Conservation (phyloP, 805 yeast species). For the Naumovozyma castellii region DNA sequence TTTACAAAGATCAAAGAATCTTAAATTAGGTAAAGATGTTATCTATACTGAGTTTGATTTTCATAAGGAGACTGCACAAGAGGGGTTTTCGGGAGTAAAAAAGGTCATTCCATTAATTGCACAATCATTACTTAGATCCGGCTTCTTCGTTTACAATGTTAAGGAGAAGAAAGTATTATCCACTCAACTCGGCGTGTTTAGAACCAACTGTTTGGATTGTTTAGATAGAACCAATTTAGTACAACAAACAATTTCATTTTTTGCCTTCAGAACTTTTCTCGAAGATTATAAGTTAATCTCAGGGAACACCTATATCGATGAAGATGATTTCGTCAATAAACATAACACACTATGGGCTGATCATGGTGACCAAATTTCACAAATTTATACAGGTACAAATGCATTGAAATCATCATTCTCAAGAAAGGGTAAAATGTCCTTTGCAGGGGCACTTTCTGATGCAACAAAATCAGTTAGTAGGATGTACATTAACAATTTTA, state of each 20-base stretch:
- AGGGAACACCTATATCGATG: slow-evolving; percentile 22
- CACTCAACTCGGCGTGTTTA: slow-evolving; percentile 82
- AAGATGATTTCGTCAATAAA: slow-evolving; percentile 51
- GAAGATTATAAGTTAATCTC: slow-evolving; percentile 32
- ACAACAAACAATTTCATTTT: slow-evolving; percentile 71
- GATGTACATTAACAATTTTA: slow-evolving; percentile 91
- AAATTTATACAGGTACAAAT: slow-evolving; percentile 94
- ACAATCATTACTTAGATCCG: slow-evolving; percentile 65
- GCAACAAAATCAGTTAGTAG: slow-evolving; percentile 93
- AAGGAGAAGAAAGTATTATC: slow-evolving; percentile 44
- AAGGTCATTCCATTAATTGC: slow-evolving; percentile 55
- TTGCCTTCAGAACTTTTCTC: slow-evolving; percentile 51
- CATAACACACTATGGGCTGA: slow-evolving; percentile 95
- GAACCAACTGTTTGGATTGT: slow-evolving; percentile 93
- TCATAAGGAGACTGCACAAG: slow-evolving; percentile 85
- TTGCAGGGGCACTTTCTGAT: slow-evolving; percentile 95
- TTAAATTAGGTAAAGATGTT: slow-evolving; percentile 27
- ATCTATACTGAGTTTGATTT: slow-evolving; percentile 82
- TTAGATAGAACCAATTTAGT: slow-evolving; percentile 87
- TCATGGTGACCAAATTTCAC: slow-evolving; percentile 93
- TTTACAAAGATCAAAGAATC: slow-evolving; percentile 34
- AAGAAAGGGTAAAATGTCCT: slow-evolving; percentile 88
- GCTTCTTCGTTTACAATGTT: slow-evolving; percentile 70
- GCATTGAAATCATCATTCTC: slow-evolving; percentile 93
- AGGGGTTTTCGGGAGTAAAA: slow-evolving; percentile 78